phyloP scores from a whole-genome alignment of 2,329 filamentous ascomycete genomes.

The Trichoderma asperellum region DNA sequence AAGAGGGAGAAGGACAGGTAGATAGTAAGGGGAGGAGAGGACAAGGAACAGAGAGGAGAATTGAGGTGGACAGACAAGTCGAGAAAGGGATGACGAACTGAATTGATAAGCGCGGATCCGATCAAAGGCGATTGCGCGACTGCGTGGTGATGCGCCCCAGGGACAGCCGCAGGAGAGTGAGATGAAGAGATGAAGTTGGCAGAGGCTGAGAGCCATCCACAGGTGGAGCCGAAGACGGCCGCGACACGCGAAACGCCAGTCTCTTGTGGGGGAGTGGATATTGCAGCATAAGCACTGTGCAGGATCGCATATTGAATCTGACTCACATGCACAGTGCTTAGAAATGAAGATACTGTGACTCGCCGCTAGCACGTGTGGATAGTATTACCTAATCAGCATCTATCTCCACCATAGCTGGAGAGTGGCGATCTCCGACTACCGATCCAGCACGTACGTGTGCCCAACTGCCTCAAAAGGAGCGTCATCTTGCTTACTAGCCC shows the following conservation, averaged over 20 bases:
- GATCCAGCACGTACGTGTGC: neutral
- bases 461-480: constrained; percentile 14
- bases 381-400: constrained; percentile 9
- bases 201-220: constrained; percentile 26
- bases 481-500: constrained; percentile 21
- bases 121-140: constrained; percentile 34
- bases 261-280: neutral
- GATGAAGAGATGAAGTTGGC: constrained; percentile 26
- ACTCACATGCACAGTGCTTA: neutral
- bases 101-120: constrained; percentile 39
- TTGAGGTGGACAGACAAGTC: constrained; percentile 30
- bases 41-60: constrained; percentile 24
- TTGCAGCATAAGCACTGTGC: neutral
- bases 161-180: constrained; percentile 16
- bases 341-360: neutral
- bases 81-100: constrained; percentile 41
- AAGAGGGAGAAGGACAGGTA: constrained; percentile 25
- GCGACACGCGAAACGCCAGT: constrained; percentile 16
- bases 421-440: constrained; percentile 43
- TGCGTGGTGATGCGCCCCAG: constrained; percentile 34
- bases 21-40: constrained; percentile 18
- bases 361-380: neutral
- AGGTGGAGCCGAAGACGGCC: constrained; percentile 29
- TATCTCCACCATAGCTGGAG: constrained; percentile 26
- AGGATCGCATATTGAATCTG: neutral